phyloP scores from a whole-genome alignment of 495 filamentous ascomycete species.

The Gamarada debralockiae region DNA sequence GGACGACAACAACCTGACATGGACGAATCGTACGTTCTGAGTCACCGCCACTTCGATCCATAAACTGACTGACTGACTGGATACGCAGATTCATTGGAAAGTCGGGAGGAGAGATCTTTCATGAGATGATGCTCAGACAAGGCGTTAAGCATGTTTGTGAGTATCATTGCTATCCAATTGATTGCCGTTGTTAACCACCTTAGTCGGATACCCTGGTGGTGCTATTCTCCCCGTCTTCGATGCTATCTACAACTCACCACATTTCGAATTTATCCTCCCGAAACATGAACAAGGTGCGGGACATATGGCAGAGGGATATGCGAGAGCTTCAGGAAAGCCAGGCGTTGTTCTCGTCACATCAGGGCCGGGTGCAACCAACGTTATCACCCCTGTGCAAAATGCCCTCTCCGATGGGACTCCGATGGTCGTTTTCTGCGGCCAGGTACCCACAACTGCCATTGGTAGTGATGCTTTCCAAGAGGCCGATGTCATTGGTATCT shows the following conservation, averaged over 20 bases:
- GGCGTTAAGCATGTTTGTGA: constrained; percentile 87
- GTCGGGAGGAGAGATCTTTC: constrained; percentile 95
- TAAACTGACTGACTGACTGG: constrained; percentile 26
- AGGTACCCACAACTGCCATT: constrained; percentile 68
- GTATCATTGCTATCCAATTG: constrained; percentile 32
- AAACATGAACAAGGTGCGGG: constrained; percentile 78
- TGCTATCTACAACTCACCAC: constrained; percentile 75
- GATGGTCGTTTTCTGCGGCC: constrained; percentile 75
- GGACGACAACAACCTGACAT: constrained; percentile 53
- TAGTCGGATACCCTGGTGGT: constrained; percentile 71
- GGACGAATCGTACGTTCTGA: constrained; percentile 64
- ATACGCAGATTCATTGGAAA: constrained; percentile 79
- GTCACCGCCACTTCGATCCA: constrained; percentile 16
- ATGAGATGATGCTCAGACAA: constrained; percentile 97
- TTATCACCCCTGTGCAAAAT: constrained; percentile 76
- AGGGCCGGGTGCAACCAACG: constrained; percentile 74
- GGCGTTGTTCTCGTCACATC: constrained; percentile 79
- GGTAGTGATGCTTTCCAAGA: constrained; percentile 81
- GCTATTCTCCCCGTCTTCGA: constrained; percentile 84
- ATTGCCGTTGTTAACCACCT: constrained; percentile 15
- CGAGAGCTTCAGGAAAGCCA: constrained; percentile 67
- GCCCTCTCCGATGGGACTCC: constrained; percentile 76
- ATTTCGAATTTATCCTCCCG: constrained; percentile 76
- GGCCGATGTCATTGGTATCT: constrained; percentile 74
- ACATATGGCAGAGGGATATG: constrained; percentile 80